Conservation (phyloP, 78 protist genomes). For the Dictyostelium firmibasis region DNA sequence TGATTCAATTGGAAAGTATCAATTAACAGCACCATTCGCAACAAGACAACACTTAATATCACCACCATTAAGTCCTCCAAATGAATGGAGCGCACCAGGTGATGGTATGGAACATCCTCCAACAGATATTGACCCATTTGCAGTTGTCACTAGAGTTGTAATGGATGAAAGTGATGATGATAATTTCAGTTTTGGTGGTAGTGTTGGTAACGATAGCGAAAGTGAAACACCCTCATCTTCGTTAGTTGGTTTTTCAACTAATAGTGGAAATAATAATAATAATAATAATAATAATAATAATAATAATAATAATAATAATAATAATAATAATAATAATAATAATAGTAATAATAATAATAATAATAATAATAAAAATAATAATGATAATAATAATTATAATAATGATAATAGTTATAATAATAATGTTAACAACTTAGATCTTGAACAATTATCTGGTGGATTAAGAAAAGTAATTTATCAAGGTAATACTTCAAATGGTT, state of each 20-base stretch:
- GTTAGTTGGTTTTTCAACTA: neutral
- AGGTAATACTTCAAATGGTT: slow-evolving; percentile 36
- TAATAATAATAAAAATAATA: too few species aligned
- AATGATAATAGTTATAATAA: neutral
- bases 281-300: neutral
- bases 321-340: neutral
- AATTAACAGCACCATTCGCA: slow-evolving; percentile 52
- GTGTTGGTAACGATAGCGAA: neutral
- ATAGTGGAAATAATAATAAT: neutral
- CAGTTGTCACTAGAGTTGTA: neutral
- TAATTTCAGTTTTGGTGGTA: neutral
- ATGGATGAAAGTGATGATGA: neutral
- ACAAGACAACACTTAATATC: slow-evolving; percentile 55
- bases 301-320: neutral
- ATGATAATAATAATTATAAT: neutral
- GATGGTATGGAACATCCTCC: slow-evolving; percentile 62
- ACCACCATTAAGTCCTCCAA: slow-evolving; percentile 62
- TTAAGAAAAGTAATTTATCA: slow-evolving; percentile 35
- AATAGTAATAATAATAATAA: too few species aligned
- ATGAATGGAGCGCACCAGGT: slow-evolving; percentile 61
- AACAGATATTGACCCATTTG: neutral
- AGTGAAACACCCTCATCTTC: neutral
- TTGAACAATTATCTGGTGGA: neutral
- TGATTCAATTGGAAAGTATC: slow-evolving; percentile 11
- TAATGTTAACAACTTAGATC: neutral